Percentiles rank a stretch among this genome's conserved stretches.
phyloP scores from a whole-genome alignment of 2,329 filamentous ascomycete genomes.

The Exserohilum turcica region DNA sequence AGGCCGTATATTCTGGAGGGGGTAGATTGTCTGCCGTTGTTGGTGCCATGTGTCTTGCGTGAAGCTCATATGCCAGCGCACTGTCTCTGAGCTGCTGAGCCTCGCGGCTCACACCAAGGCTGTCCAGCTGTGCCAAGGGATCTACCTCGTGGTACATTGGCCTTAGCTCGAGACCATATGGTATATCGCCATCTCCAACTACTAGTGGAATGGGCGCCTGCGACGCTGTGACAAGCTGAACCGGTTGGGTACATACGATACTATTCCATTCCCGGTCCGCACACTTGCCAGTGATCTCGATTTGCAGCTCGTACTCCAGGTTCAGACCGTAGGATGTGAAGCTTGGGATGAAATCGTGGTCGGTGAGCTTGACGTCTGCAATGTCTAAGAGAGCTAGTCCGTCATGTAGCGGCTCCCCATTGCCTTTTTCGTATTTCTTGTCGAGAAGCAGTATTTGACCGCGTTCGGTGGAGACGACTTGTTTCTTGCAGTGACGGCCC shows the following conservation, averaged over 20 bases:
- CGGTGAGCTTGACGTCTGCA: slow-evolving; percentile 9
- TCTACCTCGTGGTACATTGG: slow-evolving; percentile 21
- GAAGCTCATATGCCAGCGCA: slow-evolving; percentile 2
- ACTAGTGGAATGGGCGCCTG: not conserved
- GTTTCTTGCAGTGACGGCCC: slow-evolving; percentile 5
- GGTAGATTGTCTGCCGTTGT: not conserved
- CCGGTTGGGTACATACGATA: slow-evolving; percentile 18
- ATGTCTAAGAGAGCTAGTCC: slow-evolving; percentile 21
- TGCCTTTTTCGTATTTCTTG: slow-evolving; percentile 19
- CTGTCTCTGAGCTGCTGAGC: not conserved
- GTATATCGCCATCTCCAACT: not conserved
- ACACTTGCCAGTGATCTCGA: slow-evolving; percentile 35
- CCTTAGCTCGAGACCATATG: slow-evolving; percentile 1
- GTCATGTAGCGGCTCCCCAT: slow-evolving; percentile 23
- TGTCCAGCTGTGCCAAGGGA: slow-evolving; percentile 2
- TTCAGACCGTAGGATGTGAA: slow-evolving; percentile 36
- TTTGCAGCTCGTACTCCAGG: slow-evolving; percentile 30
- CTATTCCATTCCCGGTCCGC: slow-evolving; percentile 30
- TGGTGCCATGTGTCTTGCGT: slow-evolving; percentile 1
- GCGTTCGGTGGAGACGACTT: slow-evolving; percentile 10
- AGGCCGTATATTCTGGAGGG: slow-evolving; percentile 9
- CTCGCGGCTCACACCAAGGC: not conserved
- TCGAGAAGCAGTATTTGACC: slow-evolving; percentile 23
- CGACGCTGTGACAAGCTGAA: slow-evolving; percentile 28
- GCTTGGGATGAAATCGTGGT: slow-evolving; percentile 21